Base-by-base conservation (phyloP, 441 rosid genomes). In the Kokia cookei region DNA sequence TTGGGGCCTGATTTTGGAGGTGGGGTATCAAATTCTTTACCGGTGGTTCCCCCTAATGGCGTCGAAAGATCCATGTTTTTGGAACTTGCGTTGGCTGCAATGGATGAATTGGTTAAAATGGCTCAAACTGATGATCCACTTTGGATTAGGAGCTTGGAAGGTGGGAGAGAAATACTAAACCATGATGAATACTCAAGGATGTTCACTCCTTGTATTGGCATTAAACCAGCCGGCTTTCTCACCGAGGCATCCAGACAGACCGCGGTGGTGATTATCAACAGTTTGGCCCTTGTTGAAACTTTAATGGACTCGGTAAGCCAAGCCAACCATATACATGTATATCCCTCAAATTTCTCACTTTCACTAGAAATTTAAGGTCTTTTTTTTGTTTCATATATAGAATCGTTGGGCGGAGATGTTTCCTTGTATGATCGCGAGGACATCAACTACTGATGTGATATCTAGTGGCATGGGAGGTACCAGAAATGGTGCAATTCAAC, bases 31-130 rank as follows among this genome's bases (percentile, higher is more conserved):
- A 81, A 54, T 62, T 59, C 82, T 72, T 75, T 82, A 72, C 69
- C 86, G 0, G 72, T 73, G 19, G 76, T 76, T 58, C 68, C 87
- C 55, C 79, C 80, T 65, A 66, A 73, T 15, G 73, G 59, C 7
- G 27, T 81, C 0, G 88, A 87, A 74, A 87, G 93, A 75, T 86
- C 97, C 12, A 84, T 85, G 88, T 86, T 81, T 73, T 29, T 92
- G 76, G 97, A 93, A 48, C 86, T 92, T 9, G 98, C 96, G 6
- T 76, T 96, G 54, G 79, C 85, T 9, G 95, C 98, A 22, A 89
- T 92, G 98, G 91, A 91, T 35, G 98, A 96, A 80, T 72, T 96
- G 77, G 85, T 93, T 50, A 92, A 89, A 75, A 73, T 90, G 90
- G 93, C 92, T 1, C 93, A 89, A 51, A 75, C 82, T 4, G 86